phyloP scores from a whole-genome alignment of 2,329 filamentous ascomycete genomes.

The Tolypocladium guangdongense region DNA sequence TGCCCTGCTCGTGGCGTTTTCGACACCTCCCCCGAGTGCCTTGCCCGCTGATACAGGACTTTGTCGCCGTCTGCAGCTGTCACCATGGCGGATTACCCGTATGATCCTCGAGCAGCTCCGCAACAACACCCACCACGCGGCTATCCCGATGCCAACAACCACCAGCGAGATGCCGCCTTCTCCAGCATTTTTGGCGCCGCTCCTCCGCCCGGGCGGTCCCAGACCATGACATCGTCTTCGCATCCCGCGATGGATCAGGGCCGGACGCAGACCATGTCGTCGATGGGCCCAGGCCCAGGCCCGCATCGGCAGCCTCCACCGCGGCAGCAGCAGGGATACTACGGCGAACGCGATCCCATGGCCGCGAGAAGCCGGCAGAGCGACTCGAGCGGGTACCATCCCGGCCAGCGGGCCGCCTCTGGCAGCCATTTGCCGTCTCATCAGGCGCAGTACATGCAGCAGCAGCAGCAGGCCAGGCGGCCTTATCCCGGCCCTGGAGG shows the following conservation, averaged over 20 bases:
- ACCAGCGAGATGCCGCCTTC: conserved; percentile 87
- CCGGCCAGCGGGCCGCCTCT: conserved; percentile 40
- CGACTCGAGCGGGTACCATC: conserved; percentile 39
- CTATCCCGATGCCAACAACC: conserved; percentile 41
- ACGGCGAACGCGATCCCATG: conserved; percentile 19
- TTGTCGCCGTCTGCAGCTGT: background rate
- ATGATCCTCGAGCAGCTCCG: conserved; percentile 37
- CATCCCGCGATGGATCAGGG: conserved; percentile 45
- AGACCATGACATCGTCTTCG: conserved; percentile 78
- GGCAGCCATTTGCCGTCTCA: conserved; percentile 34
- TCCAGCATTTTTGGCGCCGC: conserved; percentile 89
- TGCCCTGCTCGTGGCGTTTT: background rate
- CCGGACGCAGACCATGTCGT: conserved; percentile 71
- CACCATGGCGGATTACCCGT: conserved; percentile 49
- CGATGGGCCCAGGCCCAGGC: conserved; percentile 29
- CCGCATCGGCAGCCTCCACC: conserved; percentile 57
- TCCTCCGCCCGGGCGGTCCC: conserved; percentile 78
- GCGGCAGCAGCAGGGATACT: conserved; percentile 32
- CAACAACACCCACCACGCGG: conserved; percentile 28
- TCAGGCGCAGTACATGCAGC: conserved; percentile 35
- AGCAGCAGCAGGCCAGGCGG: conserved; percentile 30
- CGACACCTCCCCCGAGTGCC: background rate
- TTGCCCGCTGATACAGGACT: background rate
- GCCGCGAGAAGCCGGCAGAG: conserved; percentile 17
- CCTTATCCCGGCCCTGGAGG: conserved; percentile 32